Evolutionary conservation across 2,329 filamentous ascomycete species (phyloP).

Genomic region (Penicillium italicum): DNA sequence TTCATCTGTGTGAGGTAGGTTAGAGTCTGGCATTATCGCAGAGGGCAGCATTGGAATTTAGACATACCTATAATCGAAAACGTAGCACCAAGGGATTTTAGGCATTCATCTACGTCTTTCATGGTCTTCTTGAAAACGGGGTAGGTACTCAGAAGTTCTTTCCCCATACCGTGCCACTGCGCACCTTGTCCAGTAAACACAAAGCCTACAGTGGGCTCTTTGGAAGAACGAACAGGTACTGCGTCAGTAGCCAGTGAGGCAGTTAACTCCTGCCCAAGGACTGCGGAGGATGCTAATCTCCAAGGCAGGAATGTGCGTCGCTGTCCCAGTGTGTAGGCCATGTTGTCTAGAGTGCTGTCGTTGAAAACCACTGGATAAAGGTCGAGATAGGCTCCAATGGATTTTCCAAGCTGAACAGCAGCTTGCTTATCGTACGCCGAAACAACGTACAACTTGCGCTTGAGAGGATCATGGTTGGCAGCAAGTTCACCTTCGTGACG

Average conservation of each 20-base stretch:
- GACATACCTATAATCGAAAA: conserved; percentile 26
- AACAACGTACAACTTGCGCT: conserved; percentile 16
- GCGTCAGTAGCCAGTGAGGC: conserved; percentile 7
- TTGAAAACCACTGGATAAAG: conserved; percentile 16
- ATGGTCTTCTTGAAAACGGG: conserved; percentile 20
- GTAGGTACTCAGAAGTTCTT: conserved; percentile 26
- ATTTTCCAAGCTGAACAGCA: conserved; percentile 11
- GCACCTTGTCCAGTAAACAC: conserved; percentile 40
- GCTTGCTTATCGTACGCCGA: conserved; percentile 21
- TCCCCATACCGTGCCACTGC: conserved; percentile 36
- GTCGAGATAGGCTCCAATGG: conserved; percentile 16
- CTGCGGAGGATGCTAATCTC: conserved; percentile 19
- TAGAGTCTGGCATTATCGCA: background rate
- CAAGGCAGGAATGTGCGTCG: conserved; percentile 21
- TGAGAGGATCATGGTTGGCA: conserved; percentile 11
- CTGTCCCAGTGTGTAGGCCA: conserved; percentile 24
- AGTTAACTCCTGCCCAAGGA: conserved; percentile 11
- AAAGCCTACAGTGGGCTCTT: conserved; percentile 28
- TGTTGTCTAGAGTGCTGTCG: conserved; percentile 19
- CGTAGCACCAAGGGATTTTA: conserved; percentile 19
- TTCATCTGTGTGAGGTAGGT: conserved; percentile 16
- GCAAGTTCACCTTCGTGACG: conserved; percentile 16
- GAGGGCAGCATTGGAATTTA: too few relatives aligned
- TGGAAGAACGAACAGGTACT: conserved; percentile 16
- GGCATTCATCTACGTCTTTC: conserved; percentile 14